Evolutionary conservation across 2,329 filamentous ascomycete species (phyloP).

Genomic region (Westerdykella sp.): DNA sequence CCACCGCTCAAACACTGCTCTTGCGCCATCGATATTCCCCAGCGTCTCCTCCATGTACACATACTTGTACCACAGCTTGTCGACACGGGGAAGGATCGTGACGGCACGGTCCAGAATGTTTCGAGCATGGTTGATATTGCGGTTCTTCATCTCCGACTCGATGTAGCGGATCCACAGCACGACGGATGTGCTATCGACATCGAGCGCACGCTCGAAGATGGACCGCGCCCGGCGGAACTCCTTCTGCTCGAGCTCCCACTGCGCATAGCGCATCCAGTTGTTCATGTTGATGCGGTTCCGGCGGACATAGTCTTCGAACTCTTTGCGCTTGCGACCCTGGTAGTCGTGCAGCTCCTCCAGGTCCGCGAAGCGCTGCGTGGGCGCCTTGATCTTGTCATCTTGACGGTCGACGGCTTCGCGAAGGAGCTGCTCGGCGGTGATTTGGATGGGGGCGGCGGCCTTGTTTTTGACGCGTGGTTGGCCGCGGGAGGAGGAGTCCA

Average conservation of each 20-base stretch:
- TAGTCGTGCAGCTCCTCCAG: conserved; percentile 97
- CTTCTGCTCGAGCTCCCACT: conserved; percentile 97
- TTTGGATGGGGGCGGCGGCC: conserved; percentile 74
- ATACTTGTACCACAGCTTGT: conserved; percentile 99
- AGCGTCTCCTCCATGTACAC: conserved; percentile 98
- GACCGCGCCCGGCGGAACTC: conserved; percentile 87
- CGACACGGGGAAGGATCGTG: conserved; percentile 79
- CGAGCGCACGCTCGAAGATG: conserved; percentile 89
- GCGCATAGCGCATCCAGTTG: conserved; percentile 97
- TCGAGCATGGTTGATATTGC: conserved; percentile 80
- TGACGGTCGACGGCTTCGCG: conserved; percentile 96
- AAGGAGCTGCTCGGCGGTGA: conserved; percentile 93
- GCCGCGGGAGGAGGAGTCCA: conserved; percentile 79
- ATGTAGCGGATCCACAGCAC: conserved; percentile 89
- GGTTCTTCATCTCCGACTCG: conserved; percentile 83
- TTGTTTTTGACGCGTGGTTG: conserved; percentile 99
- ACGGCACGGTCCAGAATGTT: conserved; percentile 95
- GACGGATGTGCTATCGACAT: conserved; percentile 82
- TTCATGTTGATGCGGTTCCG: conserved; percentile 94
- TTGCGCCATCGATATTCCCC: conserved; percentile 83
- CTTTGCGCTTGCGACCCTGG: conserved; percentile 90
- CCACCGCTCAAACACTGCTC: conserved; percentile 95
- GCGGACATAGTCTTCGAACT: conserved; percentile 96
- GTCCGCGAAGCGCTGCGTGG: conserved; percentile 90
- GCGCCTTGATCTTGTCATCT: conserved; percentile 79